A percentile compares a stretch with the other conserved stretches of the same genome.
Conservation (phyloP, 139 green algal genomes). For the Closterium sp. region DNA sequence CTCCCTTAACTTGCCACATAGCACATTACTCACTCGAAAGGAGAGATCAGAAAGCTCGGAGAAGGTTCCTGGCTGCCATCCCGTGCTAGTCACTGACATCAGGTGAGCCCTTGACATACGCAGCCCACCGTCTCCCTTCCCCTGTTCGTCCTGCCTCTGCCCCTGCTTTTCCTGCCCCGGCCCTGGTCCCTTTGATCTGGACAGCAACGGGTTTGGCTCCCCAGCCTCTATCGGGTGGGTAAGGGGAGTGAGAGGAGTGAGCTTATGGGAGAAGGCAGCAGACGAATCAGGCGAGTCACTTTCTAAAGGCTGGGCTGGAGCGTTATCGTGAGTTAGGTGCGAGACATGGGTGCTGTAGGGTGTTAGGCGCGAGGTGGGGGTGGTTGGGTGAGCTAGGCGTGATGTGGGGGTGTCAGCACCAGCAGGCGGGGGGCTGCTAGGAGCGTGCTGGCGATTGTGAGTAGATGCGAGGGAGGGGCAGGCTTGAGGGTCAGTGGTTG, state of each 20-base stretch:
- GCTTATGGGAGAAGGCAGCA: neutral
- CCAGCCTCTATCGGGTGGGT: neutral
- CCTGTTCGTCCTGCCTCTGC: neutral
- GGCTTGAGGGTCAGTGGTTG: neutral
- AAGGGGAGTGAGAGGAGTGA: neutral
- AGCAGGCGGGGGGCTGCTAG: neutral
- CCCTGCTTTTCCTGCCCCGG: too few relatives aligned
- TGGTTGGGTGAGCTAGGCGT: neutral
- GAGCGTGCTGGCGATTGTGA: neutral
- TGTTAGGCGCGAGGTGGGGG: neutral
- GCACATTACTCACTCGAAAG: neutral
- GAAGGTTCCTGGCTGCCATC: neutral
- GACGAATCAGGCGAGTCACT: neutral
- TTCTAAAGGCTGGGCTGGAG: neutral
- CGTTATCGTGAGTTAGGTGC: neutral
- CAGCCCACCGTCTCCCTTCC: neutral
- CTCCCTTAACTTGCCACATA: too few relatives aligned
- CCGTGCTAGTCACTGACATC: neutral
- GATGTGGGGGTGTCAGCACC: neutral
- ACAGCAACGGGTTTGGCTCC: neutral
- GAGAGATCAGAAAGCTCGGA: neutral
- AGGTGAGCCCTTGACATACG: neutral
- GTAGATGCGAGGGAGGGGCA: neutral
- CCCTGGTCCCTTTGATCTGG: too few relatives aligned
- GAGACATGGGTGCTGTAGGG: neutral